Conservation (phyloP, 2,329 filamentous ascomycete genomes). For the Talaromyces sp. region DNA sequence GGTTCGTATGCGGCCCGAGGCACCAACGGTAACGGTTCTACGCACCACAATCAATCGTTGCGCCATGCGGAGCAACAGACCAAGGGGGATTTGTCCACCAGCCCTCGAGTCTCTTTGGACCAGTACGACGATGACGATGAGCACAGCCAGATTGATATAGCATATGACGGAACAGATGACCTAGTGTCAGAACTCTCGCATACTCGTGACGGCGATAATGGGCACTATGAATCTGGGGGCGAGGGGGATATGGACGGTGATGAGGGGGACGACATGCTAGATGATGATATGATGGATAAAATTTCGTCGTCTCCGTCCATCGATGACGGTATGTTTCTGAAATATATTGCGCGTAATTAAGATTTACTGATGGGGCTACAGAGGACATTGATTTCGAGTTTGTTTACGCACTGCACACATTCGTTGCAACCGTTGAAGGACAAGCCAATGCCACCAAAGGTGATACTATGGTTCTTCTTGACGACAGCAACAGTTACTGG, state of each 20-base stretch:
- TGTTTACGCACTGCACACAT: constrained; percentile 96
- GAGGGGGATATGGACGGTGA: constrained; percentile 54
- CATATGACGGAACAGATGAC: constrained; percentile 29
- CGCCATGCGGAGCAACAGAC: constrained; percentile 74
- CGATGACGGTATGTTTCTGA: constrained; percentile 81
- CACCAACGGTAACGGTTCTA: constrained; percentile 57
- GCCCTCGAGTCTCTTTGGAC: constrained; percentile 57
- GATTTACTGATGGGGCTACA: constrained; percentile 45
- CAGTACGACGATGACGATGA: constrained; percentile 38
- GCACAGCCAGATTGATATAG: constrained; percentile 26
- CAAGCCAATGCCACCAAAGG: constrained; percentile 98
- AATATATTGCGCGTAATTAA: neutral
- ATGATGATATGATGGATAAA: constrained; percentile 96
- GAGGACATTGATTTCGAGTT: constrained; percentile 99
- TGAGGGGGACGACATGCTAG: constrained; percentile 64
- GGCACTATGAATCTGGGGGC: constrained; percentile 18
- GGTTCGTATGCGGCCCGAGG: constrained; percentile 50
- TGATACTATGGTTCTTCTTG: constrained; percentile 95
- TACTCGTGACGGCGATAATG: constrained; percentile 10
- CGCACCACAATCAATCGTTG: constrained; percentile 81
- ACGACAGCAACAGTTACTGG: constrained; percentile 99
- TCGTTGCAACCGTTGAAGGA: constrained; percentile 94
- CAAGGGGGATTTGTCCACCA: constrained; percentile 65
- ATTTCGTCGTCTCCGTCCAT: constrained; percentile 99
- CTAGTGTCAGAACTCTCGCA: constrained; percentile 19